These are phyloP conservation scores for Nepenthes mirabilis DNA, from an alignment of 148 eudicot species.

Conservation along the genomic window DNA sequence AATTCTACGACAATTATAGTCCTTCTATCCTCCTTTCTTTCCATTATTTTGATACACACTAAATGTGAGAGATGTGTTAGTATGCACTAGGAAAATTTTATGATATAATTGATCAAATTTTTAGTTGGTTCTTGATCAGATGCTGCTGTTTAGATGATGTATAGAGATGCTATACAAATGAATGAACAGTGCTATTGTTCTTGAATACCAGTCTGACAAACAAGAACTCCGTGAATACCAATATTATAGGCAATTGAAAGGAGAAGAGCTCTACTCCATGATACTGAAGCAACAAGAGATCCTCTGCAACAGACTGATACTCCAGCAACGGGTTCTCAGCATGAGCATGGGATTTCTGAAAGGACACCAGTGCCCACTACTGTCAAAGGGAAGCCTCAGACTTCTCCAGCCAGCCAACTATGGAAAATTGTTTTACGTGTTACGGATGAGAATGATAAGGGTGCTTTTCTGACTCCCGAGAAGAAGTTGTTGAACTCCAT, in stretches of 20 bases:
- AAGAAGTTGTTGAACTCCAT: constrained; percentile 12
- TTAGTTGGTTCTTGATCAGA: background rate
- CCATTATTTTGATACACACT: too few relatives aligned
- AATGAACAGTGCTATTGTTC: background rate
- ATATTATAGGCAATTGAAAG: constrained; percentile 51
- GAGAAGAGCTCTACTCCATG: constrained; percentile 33
- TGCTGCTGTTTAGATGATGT: background rate
- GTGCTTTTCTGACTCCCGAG: constrained; percentile 22
- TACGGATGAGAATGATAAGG: constrained; percentile 20
- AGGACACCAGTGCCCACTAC: constrained; percentile 27
- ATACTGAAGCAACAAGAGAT: constrained; percentile 7
- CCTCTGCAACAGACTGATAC: constrained; percentile 7
- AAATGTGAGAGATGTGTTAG: too few relatives aligned
- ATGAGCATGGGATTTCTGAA: constrained; percentile 24
- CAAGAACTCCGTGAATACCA: background rate
- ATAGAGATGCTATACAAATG: background rate
- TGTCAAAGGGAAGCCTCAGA: constrained; percentile 10
- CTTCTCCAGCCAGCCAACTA: constrained; percentile 23
- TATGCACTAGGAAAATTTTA: too few relatives aligned
- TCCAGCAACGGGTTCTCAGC: constrained; percentile 23
- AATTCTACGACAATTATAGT: too few relatives aligned
- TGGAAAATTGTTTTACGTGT: constrained; percentile 29
- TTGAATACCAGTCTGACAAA: background rate
- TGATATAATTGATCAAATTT: background rate
- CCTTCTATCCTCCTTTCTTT: too few relatives aligned